Base-by-base conservation (phyloP, 2,329 filamentous ascomycete genomes). In the Arachnomyces sp. region DNA sequence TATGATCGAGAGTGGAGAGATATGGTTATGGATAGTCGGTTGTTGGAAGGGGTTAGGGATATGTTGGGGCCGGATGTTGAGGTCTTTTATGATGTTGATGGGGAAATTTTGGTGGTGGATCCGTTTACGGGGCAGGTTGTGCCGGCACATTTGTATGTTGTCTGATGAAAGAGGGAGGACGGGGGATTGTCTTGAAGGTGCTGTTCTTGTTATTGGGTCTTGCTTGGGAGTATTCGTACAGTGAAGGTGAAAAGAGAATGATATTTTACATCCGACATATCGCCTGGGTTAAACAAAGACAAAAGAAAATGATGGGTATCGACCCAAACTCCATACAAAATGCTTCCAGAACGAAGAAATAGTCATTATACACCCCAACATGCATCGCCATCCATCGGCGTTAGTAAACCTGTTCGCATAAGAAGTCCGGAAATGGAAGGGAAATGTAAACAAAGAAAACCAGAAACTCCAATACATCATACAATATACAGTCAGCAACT, bases 301-400 rank as follows among this genome's bases (percentile, higher is more conserved):
- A 25, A 9, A 25, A 25, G 21, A 9, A 25, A 25, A 25, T 25
- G 21, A 9, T 25, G 21, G 21, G 21, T 25, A 25, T 25, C 34
- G 21, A 36, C 7, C 28, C 13, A 13, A 25, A 36, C 34, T 25
- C 34, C 28, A 21, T 36, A 36, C 34, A 36, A 36, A 28, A 36
- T 13, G 21, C 18, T 12, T 14, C 13, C 15, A 18, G 34, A 36
- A 36, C 7, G 17, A n/a, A 18, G 17, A 28, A 21, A 13, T 28
- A 17, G 34, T 25, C 21, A 25, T 25, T 25, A n/a, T 21, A 25
- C 5, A 14, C 34, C 17, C 13, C 21, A 25, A 25, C 5, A 25
- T 25, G 21, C 21, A 25, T 25, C 21, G 5, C n/a, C n/a, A n/a
- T n/a, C n/a, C n/a, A n/a, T n/a, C n/a, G n/a, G n/a, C n/a, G n/a